phyloP scores from a whole-genome alignment of 768 basidiomycete genomes.

The Serendipita sp. region DNA sequence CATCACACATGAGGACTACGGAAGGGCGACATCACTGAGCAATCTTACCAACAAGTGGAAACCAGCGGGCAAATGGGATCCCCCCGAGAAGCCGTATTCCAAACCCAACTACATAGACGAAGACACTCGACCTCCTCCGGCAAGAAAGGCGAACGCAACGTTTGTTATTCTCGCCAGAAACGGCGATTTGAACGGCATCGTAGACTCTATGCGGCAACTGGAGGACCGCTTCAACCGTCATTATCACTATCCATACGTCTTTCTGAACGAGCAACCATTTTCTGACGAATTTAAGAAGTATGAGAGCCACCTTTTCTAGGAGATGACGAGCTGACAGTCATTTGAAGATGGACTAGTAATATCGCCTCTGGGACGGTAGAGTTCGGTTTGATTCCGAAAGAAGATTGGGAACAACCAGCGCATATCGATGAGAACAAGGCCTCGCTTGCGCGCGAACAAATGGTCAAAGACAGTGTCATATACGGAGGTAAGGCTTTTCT shows the following conservation, averaged over 20 bases:
- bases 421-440: slow-evolving; percentile 67
- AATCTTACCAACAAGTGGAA: background rate
- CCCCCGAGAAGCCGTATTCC: background rate
- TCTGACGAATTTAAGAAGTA: slow-evolving; percentile 55
- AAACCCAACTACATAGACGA: background rate
- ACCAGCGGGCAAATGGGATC: background rate
- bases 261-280: slow-evolving; percentile 71
- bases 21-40: slow-evolving; percentile 6
- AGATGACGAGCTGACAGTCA: background rate
- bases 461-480: slow-evolving; percentile 44
- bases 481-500: slow-evolving; percentile 28
- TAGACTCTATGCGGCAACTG: slow-evolving; percentile 54
- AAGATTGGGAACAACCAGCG: slow-evolving; percentile 44
- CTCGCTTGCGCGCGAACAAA: slow-evolving; percentile 35
- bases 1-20: slow-evolving; percentile 8
- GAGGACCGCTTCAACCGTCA: slow-evolving; percentile 47
- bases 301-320: slow-evolving; percentile 13
- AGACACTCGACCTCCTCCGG: slow-evolving; percentile 15
- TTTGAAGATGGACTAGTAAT: slow-evolving; percentile 21
- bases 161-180: slow-evolving; percentile 62
- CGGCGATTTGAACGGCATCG: slow-evolving; percentile 40
- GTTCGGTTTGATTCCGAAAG: slow-evolving; percentile 29
- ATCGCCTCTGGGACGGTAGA: slow-evolving; percentile 32
- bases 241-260: slow-evolving; percentile 63
- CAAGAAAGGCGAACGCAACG: slow-evolving; percentile 63